These are phyloP conservation scores for Zygnema circumcarinatum DNA, from an alignment of 139 green algal genomes.

Conservation along the genomic window DNA sequence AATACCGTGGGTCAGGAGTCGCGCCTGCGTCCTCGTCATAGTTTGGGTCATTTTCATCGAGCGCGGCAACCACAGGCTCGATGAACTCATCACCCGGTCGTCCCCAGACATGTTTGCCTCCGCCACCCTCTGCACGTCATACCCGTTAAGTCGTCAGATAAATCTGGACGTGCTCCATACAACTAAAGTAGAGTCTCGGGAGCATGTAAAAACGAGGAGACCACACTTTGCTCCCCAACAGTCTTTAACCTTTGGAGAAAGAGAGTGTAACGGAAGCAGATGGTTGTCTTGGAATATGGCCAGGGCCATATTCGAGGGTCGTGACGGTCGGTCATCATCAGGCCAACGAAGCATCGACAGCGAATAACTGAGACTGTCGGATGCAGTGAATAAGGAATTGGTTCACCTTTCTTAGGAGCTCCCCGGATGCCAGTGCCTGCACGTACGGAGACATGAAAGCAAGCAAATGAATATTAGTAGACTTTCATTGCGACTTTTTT, in stretches of 20 bases:
- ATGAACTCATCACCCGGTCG: conserved; percentile 21
- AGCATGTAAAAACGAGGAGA: background rate
- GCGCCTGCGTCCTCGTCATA: conserved; percentile 10
- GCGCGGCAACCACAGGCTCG: conserved; percentile 11
- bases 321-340: no score
- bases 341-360: no score
- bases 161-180: background rate
- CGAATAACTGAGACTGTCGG: background rate
- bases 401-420: conserved; percentile 25
- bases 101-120: conserved; percentile 30
- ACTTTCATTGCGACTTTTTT: no score
- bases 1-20: background rate
- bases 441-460: no score
- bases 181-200: background rate
- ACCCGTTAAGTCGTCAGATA: background rate
- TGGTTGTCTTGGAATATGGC: no score
- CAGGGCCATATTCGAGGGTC: no score
- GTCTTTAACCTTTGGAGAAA: no score
- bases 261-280: no score
- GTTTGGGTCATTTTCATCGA: conserved; percentile 38
- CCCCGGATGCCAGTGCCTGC: conserved; percentile 18
- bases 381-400: background rate
- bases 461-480: no score
- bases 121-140: conserved; percentile 1
- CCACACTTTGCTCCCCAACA: background rate